phyloP scores from a whole-genome alignment of 2,329 filamentous ascomycete species.

The Emergomyces pasteurianus region DNA sequence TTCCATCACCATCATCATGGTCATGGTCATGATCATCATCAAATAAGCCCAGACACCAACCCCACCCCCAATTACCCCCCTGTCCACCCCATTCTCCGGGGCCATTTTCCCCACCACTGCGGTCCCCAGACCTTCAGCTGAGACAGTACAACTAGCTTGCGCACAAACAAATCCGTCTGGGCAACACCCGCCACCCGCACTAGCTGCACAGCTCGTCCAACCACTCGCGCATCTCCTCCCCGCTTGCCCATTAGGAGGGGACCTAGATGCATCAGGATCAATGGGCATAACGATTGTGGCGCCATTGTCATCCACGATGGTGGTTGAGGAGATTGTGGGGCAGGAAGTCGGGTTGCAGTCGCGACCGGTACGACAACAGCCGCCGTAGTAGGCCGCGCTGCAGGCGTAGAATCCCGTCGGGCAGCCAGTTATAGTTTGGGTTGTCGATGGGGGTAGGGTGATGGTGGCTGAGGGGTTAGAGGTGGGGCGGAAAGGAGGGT shows the following conservation, averaged over 20 bases:
- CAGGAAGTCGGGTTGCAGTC: conserved; percentile 76
- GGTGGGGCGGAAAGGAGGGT: conserved; percentile 16
- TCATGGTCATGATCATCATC: neutral
- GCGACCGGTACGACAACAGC: conserved; percentile 79
- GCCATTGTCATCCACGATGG: conserved; percentile 52
- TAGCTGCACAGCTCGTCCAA: conserved; percentile 61
- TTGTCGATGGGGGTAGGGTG: conserved; percentile 21
- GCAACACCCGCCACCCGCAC: conserved; percentile 70
- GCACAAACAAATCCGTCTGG: conserved; percentile 66
- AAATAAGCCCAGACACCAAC: neutral
- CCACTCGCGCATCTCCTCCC: conserved; percentile 55
- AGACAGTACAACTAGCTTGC: conserved; percentile 55
- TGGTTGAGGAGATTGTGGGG: conserved; percentile 47
- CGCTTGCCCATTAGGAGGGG: conserved; percentile 19
- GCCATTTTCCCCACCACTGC: conserved; percentile 36
- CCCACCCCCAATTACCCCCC: neutral
- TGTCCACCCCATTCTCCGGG: conserved; percentile 13
- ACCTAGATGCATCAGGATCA: conserved; percentile 29
- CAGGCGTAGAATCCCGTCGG: conserved; percentile 90
- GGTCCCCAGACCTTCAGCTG: conserved; percentile 37
- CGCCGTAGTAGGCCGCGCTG: conserved; percentile 64
- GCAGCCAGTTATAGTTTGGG: conserved; percentile 41
- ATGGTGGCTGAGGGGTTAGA: conserved; percentile 12
- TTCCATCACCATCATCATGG: neutral
- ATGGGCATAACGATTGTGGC: conserved; percentile 58